Conservation (phyloP, 1,284 basidiomycete species). For the Boletus albobrunnescens region DNA sequence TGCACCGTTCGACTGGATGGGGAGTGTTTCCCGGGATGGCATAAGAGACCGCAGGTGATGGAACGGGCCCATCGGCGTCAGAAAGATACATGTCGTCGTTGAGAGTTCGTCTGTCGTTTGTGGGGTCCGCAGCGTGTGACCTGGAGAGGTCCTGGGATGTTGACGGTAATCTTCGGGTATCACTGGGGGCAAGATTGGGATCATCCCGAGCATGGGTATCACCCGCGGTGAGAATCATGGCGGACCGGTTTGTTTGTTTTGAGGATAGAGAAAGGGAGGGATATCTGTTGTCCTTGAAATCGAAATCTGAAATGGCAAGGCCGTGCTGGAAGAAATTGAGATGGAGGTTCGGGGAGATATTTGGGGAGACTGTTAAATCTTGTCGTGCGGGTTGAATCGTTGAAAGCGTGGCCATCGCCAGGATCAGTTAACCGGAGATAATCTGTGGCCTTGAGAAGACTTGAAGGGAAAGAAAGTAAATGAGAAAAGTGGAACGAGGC, state of each 20-base stretch:
- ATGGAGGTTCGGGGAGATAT: constrained; percentile 32
- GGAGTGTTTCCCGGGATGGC: constrained; percentile 39
- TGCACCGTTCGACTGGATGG: constrained; percentile 48
- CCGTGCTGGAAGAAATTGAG: constrained; percentile 46
- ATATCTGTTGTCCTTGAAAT: constrained; percentile 60
- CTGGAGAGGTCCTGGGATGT: constrained; percentile 8
- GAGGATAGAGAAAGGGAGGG: constrained; percentile 40
- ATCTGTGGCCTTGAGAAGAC: constrained; percentile 15
- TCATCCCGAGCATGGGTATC: constrained; percentile 21
- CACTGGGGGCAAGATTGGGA: constrained; percentile 7
- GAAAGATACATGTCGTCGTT: constrained; percentile 19
- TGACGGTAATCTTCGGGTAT: constrained; percentile 13
- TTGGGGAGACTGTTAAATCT: constrained; percentile 35
- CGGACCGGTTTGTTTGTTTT: constrained; percentile 27
- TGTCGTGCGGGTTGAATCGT: constrained; percentile 41
- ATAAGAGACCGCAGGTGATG: constrained; percentile 39
- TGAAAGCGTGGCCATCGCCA: constrained; percentile 46
- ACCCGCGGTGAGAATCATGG: constrained; percentile 28
- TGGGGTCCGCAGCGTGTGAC: constrained; percentile 16
- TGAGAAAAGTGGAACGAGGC: constrained; percentile 6
- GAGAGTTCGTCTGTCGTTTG: constrained; percentile 20
- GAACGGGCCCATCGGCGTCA: constrained; percentile 32
- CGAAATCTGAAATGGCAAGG: constrained; percentile 53
- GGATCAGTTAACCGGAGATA: constrained; percentile 22
- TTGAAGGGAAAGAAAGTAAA: constrained; percentile 14